Evolutionary conservation across 441 rosid species (phyloP), one percentile per base, ranked within the genome.

Genomic region (Euphorbia schlechtendalii): DNA sequence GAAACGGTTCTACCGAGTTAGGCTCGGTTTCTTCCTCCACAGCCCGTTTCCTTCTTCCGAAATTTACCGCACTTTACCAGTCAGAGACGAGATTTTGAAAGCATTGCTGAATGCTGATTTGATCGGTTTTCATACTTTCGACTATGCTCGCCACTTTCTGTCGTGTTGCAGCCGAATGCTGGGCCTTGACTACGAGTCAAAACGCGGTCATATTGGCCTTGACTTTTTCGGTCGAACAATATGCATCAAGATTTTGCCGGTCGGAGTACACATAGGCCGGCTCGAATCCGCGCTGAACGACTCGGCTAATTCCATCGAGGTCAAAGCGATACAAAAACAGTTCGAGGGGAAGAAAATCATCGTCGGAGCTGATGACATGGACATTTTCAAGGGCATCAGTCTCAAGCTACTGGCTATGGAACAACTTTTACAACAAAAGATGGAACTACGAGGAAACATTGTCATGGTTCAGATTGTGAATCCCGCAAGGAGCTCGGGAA

Each of bases 21-120:
- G 82, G 78, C 88, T 89, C 9, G 91, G 93, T 0, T 89, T 86
- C 82, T 89, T 89, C 74, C 89, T 86, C 61, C 96, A 89, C 65
- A 82, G 89, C 65, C 93, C 93, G 5, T 89, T 89, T 48, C 96
- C 96, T 28, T 83, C 96, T 0, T 89, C 93, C 48, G 93, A 89
- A 69, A 86, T 89, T 63, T 89, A 86, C 68, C 80, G 88, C 7
- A 86, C 93, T 43, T 76, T 86, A 45, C 89, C 89, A 0, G 84
- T 86, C 14, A 76, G 96, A 73, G 86, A 81, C 32, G 89, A 86
- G 51, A 69, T 89, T 62, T 59, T 89, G 55, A 83, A 78, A 77
- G 86, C 84, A 34, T 61, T 89, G 76, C 77, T 89, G 46, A 89
- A 89, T 61, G 81, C 87, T 22, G 96, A 89, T 74, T 80, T 86